These are phyloP conservation scores for Fraxinus sp. DNA, from an alignment of 305 asterid genomes.

Conservation along the genomic window DNA sequence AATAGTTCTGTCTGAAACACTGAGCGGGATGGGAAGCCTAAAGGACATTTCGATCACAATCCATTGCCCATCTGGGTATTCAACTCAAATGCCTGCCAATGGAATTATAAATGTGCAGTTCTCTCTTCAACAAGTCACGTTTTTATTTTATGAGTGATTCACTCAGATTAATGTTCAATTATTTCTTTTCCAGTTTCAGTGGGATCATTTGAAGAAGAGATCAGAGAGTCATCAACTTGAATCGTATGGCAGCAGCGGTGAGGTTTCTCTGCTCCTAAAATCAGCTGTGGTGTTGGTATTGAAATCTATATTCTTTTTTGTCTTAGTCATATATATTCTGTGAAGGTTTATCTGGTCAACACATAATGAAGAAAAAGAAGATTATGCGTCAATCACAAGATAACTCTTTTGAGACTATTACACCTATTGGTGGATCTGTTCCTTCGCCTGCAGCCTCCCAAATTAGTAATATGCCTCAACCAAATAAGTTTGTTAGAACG, in stretches of 20 bases:
- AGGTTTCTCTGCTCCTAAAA: constrained; percentile 20
- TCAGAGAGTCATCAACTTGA: constrained; percentile 62
- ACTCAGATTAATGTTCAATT: constrained; percentile 17
- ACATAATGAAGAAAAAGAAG: constrained; percentile 57
- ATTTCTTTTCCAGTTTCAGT: constrained; percentile 48
- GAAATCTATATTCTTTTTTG: constrained; percentile 11
- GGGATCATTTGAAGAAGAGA: constrained; percentile 65
- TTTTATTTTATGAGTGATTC: background rate
- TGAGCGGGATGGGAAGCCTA: constrained; percentile 2
- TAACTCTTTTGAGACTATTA: constrained; percentile 47
- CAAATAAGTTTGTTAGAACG: constrained; percentile 60
- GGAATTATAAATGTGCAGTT: background rate
- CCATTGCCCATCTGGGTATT: constrained; percentile 8
- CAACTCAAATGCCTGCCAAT: constrained; percentile 2
- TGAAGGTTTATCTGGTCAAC: constrained; percentile 70
- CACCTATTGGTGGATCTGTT: constrained; percentile 45
- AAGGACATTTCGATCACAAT: background rate
- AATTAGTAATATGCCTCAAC: constrained; percentile 77
- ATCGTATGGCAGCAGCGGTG: constrained; percentile 78
- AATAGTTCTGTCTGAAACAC: constrained; percentile 9
- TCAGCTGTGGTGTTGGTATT: constrained; percentile 17
- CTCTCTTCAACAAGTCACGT: background rate
- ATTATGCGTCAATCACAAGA: constrained; percentile 55
- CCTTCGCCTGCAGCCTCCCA: constrained; percentile 84
- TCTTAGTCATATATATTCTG: constrained; percentile 22